These are phyloP conservation scores for Caryocar brasiliense DNA, from an alignment of 441 rosid genomes.

Conservation along the genomic window DNA sequence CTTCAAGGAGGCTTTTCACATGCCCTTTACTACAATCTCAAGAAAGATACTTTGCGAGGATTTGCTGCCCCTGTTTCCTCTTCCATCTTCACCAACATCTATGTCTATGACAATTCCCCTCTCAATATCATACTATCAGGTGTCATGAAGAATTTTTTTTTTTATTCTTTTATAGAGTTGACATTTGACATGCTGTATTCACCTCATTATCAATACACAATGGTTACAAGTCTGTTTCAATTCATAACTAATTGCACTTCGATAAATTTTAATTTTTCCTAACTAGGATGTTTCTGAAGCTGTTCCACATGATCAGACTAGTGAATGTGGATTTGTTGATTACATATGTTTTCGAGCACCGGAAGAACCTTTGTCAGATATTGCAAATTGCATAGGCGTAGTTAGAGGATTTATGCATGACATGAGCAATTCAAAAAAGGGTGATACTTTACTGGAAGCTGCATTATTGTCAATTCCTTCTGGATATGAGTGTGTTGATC, in stretches of 20 bases:
- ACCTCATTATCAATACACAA: no score
- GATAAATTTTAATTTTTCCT: background rate
- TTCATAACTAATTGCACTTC: no score
- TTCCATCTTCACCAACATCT: constrained; percentile 38
- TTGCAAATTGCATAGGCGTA: constrained; percentile 56
- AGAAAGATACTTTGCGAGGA: constrained; percentile 58
- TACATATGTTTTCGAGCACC: constrained; percentile 70
- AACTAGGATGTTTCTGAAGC: constrained; percentile 34
- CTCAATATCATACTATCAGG: constrained; percentile 79
- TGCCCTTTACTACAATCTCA: constrained; percentile 79
- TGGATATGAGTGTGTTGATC: constrained; percentile 61
- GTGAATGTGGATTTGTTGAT: constrained; percentile 39
- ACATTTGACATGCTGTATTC: background rate
- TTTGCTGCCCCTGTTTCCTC: constrained; percentile 61
- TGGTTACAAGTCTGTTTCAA: no score
- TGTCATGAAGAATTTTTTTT: constrained; percentile 27
- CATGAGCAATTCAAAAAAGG: constrained; percentile 24
- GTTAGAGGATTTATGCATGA: constrained; percentile 50
- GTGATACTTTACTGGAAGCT: constrained; percentile 51
- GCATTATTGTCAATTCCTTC: constrained; percentile 53
- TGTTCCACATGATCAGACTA: constrained; percentile 24
- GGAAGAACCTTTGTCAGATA: constrained; percentile 32
- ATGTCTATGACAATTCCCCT: constrained; percentile 34
- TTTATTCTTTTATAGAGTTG: background rate
- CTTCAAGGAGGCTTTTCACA: constrained; percentile 75